Base-by-base conservation (phyloP, 345 rosid genomes). In the Hevea brasiliensis region DNA sequence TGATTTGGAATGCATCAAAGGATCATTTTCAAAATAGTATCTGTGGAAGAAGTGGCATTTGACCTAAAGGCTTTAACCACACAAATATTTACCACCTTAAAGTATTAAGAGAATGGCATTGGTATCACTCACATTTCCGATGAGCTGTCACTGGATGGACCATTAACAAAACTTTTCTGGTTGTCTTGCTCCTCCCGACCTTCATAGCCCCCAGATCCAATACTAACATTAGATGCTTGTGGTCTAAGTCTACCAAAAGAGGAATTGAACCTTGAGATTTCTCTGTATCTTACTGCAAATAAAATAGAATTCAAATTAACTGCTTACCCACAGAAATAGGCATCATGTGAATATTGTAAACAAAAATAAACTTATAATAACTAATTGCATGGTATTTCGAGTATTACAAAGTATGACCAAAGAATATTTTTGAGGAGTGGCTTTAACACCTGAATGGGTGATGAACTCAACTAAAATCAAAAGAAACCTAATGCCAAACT, bases 121-220 rank as follows among this genome's bases (percentile, higher is more conserved):
- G 20, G 37, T 23, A 72, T 47, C 61, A 86, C 93, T 86, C 77
- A 94, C 98, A 72, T 87, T 76, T 83, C 76, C 50, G 88, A 81
- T 24, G 88, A 83, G 72, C 55, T 77, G 64, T 84, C 76, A 61
- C 79, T 64, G 15, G 86, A 64, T 5, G 84, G 82, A 85, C 79
- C 82, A 55, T 71, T 66, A 18, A 79, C 81, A 68, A 75, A 72
- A 44, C 61, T 83, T 70, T 83, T 84, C 61, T 81, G 84, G 57
- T 83, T 70, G 59, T 80, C 84, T 53, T 84, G 84, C 47, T 89
- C 92, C 62, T 89, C 88, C 68, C 77, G 70, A 45, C 70, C 89
- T 69, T 83, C 84, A 73, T 79, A 85, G 72, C 88, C 87, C 61
- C 88, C 96, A 24, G 97, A 85, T 58, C 97, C 99, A 79, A 86